These are phyloP conservation scores for Crithidia acanthocephali DNA, from an alignment of 208 protist species.

Conservation along the genomic window DNA sequence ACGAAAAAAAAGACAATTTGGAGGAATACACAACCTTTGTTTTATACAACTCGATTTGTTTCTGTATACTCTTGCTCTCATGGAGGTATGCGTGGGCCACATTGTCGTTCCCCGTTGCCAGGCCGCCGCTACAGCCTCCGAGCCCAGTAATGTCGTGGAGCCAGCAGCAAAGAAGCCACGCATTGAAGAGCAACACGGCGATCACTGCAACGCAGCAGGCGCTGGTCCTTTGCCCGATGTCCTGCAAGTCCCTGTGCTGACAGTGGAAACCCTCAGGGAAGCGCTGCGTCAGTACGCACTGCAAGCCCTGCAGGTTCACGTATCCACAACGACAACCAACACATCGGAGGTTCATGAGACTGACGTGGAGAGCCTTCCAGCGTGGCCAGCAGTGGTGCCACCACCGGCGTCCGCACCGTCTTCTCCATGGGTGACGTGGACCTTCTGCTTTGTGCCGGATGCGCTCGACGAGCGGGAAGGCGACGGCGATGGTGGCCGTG, in stretches of 20 bases:
- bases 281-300: slow-evolving; percentile 27
- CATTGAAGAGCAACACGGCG: not conserved
- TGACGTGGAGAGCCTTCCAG: too few relatives aligned
- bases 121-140: not conserved
- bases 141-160: not conserved
- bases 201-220: not conserved
- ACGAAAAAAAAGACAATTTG: not conserved
- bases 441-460: slow-evolving; percentile 17
- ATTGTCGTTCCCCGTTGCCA: not conserved
- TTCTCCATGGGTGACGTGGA: slow-evolving; percentile 12
- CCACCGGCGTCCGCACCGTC: not conserved
- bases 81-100: slow-evolving; percentile 11
- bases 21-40: too few relatives aligned
- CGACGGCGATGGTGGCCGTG: too few relatives aligned
- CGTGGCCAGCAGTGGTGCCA: slow-evolving; percentile 10
- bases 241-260: slow-evolving; percentile 3
- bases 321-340: not conserved
- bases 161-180: slow-evolving; percentile 1
- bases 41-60: too few relatives aligned
- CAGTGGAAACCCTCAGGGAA: slow-evolving; percentile 4
- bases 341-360: too few relatives aligned
- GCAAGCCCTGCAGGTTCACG: not conserved
- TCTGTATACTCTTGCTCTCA: not conserved
- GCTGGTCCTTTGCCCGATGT: not conserved
- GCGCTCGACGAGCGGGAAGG: not conserved